Evolutionary conservation across 2,329 filamentous ascomycete genomes (phyloP), one percentile per base, ranked within the genome.

Genomic region (Escovopsis sp.): DNA sequence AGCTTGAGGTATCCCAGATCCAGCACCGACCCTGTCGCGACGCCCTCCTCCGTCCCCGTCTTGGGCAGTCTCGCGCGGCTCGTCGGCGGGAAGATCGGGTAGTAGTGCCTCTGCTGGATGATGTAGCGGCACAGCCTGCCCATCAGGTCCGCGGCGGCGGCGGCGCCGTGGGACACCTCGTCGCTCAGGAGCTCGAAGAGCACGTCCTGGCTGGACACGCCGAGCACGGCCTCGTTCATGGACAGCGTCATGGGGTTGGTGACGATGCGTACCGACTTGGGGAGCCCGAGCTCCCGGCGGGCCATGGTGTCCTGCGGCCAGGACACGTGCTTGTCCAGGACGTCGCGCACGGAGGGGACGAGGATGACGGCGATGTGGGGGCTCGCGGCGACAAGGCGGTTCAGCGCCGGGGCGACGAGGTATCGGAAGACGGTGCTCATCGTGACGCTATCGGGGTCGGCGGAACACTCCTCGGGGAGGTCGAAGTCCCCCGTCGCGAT

Each of bases 161-260:
- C 46, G 2, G 49, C 50, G 10, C 52, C 53, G 43, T 46, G 49
- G 45, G 49, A 48, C 7, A 77, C 57, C 59, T 94, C 86, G 53
- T 89, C 81, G 26, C 73, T 68, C n/a, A 80, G 73, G 41, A 95
- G 65, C 61, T 95, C 86, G 48, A 78, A 87, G 2, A 98, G 69
- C 4, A 86, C 67, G 56, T 98, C 91, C 54, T 94, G 83, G 1
- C 80, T 82, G 26, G 82, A 87, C 51, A 95, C 72, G 4, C 84
- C 87, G 26, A 95, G 63, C 2, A 89, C 72, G 36, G 81, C 73
- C 61, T 96, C 91, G 61, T 98, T 98, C 49, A 96, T 69, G 6
- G 78, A 85, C 3, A 96, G 63, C 8, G 84, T 86, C 70, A 93
- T 89, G 1, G 91, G 91, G 56, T 96, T 96, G 2, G 87, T 85